phyloP scores from a whole-genome alignment of 129 eudicot species.

The Centrapalus pauciflorus region DNA sequence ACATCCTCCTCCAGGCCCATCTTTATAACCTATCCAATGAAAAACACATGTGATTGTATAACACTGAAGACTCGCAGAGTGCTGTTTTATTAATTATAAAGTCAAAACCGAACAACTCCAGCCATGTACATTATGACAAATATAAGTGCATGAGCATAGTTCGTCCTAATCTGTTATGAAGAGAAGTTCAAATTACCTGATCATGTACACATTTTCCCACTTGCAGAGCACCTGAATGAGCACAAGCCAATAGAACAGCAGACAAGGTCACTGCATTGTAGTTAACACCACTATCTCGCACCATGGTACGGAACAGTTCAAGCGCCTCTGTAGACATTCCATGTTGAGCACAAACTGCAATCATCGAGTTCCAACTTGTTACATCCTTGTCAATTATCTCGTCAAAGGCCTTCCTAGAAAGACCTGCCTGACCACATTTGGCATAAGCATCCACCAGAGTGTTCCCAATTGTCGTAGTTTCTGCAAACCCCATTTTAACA shows the following conservation, averaged over 20 bases:
- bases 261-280: slow-evolving; percentile 45
- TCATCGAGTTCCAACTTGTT: slow-evolving; percentile 51
- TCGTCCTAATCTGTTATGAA: neutral
- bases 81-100: neutral
- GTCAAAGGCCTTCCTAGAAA: slow-evolving; percentile 43
- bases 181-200: slow-evolving; percentile 24
- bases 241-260: slow-evolving; percentile 47
- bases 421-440: slow-evolving; percentile 38
- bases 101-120: neutral
- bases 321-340: slow-evolving; percentile 40
- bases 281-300: slow-evolving; percentile 21
- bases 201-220: slow-evolving; percentile 48
- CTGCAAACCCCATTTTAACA: slow-evolving; percentile 35
- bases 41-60: slow-evolving; percentile 3
- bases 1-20: slow-evolving; percentile 47
- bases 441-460: slow-evolving; percentile 53
- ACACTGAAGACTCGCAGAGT: neutral
- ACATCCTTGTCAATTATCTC: slow-evolving; percentile 38
- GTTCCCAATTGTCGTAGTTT: slow-evolving; percentile 36
- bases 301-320: slow-evolving; percentile 27
- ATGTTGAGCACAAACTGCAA: slow-evolving; percentile 48
- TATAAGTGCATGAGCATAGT: neutral
- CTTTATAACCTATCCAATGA: slow-evolving; percentile 30
- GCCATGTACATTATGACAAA: neutral
- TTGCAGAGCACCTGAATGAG: slow-evolving; percentile 44